phyloP scores from a whole-genome alignment of 2,329 filamentous ascomycete genomes.

The Esteya vermicola region DNA sequence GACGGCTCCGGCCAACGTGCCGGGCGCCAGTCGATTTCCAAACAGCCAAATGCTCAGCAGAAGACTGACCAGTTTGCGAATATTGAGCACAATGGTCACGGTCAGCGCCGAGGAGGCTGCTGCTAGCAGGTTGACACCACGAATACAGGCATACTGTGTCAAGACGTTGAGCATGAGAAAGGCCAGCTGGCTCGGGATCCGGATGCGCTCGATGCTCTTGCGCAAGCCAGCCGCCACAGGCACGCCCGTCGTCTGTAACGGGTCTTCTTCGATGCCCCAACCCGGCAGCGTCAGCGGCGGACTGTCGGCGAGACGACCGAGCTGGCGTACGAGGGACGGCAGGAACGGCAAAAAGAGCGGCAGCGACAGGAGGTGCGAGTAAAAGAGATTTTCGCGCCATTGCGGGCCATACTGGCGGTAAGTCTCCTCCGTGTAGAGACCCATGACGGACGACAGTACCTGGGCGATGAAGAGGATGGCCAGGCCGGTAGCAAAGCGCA shows the following conservation, averaged over 20 bases:
- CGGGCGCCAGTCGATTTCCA: conserved; percentile 63
- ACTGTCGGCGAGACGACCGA: conserved; percentile 47
- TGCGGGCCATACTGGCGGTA: conserved; percentile 76
- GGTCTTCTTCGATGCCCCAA: conserved; percentile 16
- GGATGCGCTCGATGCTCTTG: conserved; percentile 21
- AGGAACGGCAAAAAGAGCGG: conserved; percentile 63
- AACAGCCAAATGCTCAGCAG: conserved; percentile 89
- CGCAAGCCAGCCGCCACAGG: conserved; percentile 22
- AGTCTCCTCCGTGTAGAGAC: conserved; percentile 83
- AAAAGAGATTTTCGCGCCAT: conserved; percentile 95
- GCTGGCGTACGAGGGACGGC: conserved; percentile 50
- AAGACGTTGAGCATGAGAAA: conserved; percentile 65
- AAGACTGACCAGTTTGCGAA: conserved; percentile 84
- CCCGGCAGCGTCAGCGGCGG: conserved; percentile 40
- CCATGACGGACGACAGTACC: conserved; percentile 83
- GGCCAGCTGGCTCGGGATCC: conserved; percentile 54
- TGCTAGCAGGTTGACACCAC: conserved; percentile 87
- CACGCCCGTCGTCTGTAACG: no score
- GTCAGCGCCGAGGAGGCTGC: conserved; percentile 82
- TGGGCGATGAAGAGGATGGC: conserved; percentile 77
- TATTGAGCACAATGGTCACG: conserved; percentile 91
- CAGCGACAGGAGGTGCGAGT: conserved; percentile 61
- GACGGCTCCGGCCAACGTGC: conserved; percentile 67
- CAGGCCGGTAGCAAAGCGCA: conserved; percentile 54
- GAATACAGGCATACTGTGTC: conserved; percentile 90